Base-by-base conservation (phyloP, 192 early-diverging fungal species). In the Dissophora ornata region DNA sequence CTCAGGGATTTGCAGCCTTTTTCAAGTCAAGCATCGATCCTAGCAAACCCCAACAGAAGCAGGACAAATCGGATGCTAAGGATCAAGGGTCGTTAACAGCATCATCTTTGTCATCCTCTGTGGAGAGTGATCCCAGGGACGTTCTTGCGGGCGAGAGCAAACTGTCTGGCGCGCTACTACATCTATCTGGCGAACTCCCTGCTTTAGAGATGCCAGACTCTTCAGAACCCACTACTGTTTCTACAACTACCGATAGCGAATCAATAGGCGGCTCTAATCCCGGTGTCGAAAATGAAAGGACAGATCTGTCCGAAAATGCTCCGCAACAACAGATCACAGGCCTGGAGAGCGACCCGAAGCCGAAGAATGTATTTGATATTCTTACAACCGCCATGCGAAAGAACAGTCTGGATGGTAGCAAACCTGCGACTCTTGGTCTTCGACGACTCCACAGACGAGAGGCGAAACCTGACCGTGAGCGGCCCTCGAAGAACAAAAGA, bases 311-410 rank as follows among this genome's bases (percentile, higher is more conserved):
- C 7, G 21, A 6, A 22, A n/a, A n/a, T n/a, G n/a, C 48, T 21
- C 25, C 7, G 48, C 10, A n/a, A n/a, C 48, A 5, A 50, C 21
- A 21, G 22, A 56, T 41, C 5, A 47, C 41, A 19, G 41, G 11
- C 13, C 18, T 18, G 22, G 13, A 45, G 18, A 38, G 36, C 6
- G 36, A 9, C 7, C 13, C 22, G 18, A 15, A 19, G 29, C 13
- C 56, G 19, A 52, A 13, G 29, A 74, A 65, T 10, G 70, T 62
- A 0, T 74, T 74, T 59, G 70, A 74, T 21, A 32, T 74, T 16
- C 42, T 74, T 18, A 36, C 53, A 1, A 18, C 5, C 32, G 40
- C 63, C 6, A 29, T 26, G 28, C 36, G 25, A 44, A 36, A 32
- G 45, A 47, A 57, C 28, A 15, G 9, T 38, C 22, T 57, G 0